phyloP scores from a whole-genome alignment of 768 basidiomycete species.

The Lepiota venenata region DNA sequence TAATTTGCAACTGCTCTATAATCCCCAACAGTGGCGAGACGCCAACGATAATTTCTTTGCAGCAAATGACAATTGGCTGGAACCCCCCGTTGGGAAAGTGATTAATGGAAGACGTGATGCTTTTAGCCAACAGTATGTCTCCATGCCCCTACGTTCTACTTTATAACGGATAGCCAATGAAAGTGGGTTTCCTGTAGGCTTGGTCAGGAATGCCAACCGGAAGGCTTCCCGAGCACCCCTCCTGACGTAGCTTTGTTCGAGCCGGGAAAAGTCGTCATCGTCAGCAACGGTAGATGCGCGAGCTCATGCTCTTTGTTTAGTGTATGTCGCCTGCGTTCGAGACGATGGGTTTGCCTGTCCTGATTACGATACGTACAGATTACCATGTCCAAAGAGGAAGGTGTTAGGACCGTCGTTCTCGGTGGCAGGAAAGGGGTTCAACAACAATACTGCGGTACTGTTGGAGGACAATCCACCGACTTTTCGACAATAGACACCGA shows the following conservation, averaged over 20 bases:
- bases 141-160: conserved; percentile 13
- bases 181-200: conserved; percentile 27
- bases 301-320: conserved; percentile 48
- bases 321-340: conserved; percentile 27
- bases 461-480: conserved; percentile 61
- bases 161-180: background rate
- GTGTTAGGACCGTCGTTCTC: conserved; percentile 51
- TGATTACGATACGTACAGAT: conserved; percentile 29
- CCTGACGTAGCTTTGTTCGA: conserved; percentile 49
- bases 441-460: conserved; percentile 61
- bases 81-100: conserved; percentile 34
- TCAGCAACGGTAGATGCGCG: conserved; percentile 56
- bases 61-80: conserved; percentile 44
- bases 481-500: conserved; percentile 60
- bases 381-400: conserved; percentile 58
- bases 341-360: background rate
- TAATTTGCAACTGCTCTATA: conserved; percentile 38
- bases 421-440: conserved; percentile 46
- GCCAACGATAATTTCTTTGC: conserved; percentile 40
- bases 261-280: conserved; percentile 47
- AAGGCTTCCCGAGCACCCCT: conserved; percentile 24
- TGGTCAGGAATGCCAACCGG: conserved; percentile 39
- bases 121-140: conserved; percentile 45
- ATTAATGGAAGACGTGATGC: conserved; percentile 51
- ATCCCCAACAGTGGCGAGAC: conserved; percentile 46